Evolutionary conservation across 352 stramenopile genomes (phyloP), one percentile per base, ranked within the genome.

Genomic region (Phytophthora brassicae): DNA sequence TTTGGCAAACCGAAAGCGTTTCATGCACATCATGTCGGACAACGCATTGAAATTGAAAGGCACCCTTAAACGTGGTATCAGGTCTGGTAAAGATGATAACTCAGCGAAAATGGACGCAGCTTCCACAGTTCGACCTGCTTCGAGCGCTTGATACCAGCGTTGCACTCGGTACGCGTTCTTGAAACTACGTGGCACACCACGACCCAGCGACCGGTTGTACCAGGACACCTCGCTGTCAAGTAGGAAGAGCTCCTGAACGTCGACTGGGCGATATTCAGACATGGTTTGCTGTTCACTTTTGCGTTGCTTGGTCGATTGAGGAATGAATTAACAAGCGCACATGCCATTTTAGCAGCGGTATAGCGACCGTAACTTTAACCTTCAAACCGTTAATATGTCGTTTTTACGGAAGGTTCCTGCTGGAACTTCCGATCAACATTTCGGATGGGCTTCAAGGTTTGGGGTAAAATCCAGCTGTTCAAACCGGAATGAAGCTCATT

Each of bases 41-140:
- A 45, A 14, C 4, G 31, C 1, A 23, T 46, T 56, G 12, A 56
- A 56, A 16, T 56, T 56, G 20, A 56, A 56, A 4, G 48, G 48
- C n/a, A 35, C 6, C 28, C 11, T 35, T 35, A 11, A 35, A 11
- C 28, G 28, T 11, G 28, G 28, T 35, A 11, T 11, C 28, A 35
- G 11, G 11, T 35, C 28, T 11, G 11, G 28, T 11, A 35, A 11
- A 11, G 11, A 6, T 35, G 28, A 35, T 35, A 11, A 11, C 28
- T 11, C 11, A 17, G 28, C 38, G 6, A 23, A 52, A 5, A 39
- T 24, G 3, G 26, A 24, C 5, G 45, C 8, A 5, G 28, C n/a
- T 9, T 41, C 26, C 3, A 17, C 16, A 14, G 28, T 22, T 4
- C 19, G 20, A 17, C 44, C 44, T 22, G 5, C 29, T 13, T 53